Percentiles rank a stretch among this genome's conserved stretches.
Evolutionary conservation across 306 rosid genomes (phyloP).

Genomic region (Trifolium pratense): DNA sequence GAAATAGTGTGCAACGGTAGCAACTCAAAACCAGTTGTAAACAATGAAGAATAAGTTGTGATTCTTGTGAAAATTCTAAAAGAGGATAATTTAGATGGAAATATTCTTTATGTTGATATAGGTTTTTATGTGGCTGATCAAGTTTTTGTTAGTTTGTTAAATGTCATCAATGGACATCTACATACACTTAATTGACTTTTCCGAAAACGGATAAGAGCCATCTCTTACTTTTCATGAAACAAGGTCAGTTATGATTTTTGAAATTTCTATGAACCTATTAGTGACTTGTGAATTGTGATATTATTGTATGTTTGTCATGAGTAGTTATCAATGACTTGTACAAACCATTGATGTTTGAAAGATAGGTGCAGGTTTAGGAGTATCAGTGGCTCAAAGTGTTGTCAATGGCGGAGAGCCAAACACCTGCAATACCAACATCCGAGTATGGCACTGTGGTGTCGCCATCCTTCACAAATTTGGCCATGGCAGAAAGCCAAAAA

Average conservation of each 20-base stretch:
- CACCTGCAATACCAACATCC: too few relatives aligned
- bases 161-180: too few relatives aligned
- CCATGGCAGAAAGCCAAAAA: too few relatives aligned
- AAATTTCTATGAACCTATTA: conserved; percentile 4
- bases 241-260: neutral
- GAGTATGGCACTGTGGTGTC: too few relatives aligned
- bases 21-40: neutral
- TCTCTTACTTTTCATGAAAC: neutral
- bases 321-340: neutral
- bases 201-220: neutral
- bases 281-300: conserved; percentile 1
- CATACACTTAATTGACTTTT: neutral
- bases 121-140: neutral
- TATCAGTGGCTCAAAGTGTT: too few relatives aligned
- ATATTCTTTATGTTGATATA: too few relatives aligned
- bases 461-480: too few relatives aligned
- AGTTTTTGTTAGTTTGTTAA: neutral
- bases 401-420: too few relatives aligned
- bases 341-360: too few relatives aligned
- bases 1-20: neutral
- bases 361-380: too few relatives aligned
- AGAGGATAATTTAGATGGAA: neutral
- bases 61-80: neutral
- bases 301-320: neutral
- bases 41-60: neutral